Conservation (phyloP, 805 yeast species). For the Kuraishia borneana region DNA sequence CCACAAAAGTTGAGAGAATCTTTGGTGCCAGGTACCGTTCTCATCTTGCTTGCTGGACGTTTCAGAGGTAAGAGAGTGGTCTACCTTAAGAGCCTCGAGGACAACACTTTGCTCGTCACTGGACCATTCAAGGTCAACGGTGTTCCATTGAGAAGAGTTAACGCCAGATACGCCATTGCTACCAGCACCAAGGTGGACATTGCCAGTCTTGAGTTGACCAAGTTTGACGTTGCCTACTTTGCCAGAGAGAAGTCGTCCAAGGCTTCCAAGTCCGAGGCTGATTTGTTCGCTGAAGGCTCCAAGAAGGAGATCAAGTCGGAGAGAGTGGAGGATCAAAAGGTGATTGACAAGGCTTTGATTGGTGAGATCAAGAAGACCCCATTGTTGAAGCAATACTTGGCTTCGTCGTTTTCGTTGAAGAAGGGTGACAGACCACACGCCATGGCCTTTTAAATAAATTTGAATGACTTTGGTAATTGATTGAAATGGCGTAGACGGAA, state of each 20-base stretch:
- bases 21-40: conserved; percentile 94
- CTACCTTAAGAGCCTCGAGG: conserved; percentile 91
- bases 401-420: conserved; percentile 92
- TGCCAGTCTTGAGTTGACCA: conserved; percentile 71
- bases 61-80: conserved; percentile 99
- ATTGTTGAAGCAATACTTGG: conserved; percentile 91
- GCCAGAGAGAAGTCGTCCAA: conserved; percentile 87
- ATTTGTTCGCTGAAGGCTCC: conserved; percentile 71
- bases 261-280: conserved; percentile 82
- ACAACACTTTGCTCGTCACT: conserved; percentile 91
- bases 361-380: conserved; percentile 96
- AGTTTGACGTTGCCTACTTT: conserved; percentile 90
- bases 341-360: conserved; percentile 84
- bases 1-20: conserved; percentile 95
- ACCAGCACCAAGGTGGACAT: conserved; percentile 89
- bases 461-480: no score
- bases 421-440: conserved; percentile 97
- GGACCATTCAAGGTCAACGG: conserved; percentile 99
- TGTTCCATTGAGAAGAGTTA: conserved; percentile 99
- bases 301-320: conserved; percentile 86
- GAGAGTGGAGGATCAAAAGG: conserved; percentile 95
- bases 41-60: conserved; percentile 96
- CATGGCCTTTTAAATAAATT: conserved; percentile 72
- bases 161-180: conserved; percentile 97
- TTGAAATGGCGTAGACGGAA: no score